Conservation (phyloP, 176 grass and related monocot genomes). For the Ampelocalamus luodianensis region DNA sequence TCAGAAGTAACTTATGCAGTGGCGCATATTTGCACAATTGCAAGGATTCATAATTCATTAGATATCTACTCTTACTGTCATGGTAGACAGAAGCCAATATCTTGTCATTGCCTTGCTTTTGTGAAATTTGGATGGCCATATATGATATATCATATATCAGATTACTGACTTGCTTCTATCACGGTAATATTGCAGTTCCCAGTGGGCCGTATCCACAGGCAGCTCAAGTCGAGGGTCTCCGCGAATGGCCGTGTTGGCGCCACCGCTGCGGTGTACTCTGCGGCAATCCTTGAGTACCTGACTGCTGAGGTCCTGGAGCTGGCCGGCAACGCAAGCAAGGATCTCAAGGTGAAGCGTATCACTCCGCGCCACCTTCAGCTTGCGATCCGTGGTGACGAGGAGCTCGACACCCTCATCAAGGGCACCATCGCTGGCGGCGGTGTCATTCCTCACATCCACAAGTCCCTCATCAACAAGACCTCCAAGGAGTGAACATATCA, state of each 20-base stretch:
- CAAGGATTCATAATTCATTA: neutral
- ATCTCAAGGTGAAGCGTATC: conserved; percentile 56
- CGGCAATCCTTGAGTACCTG: conserved; percentile 49
- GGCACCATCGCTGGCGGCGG: conserved; percentile 47
- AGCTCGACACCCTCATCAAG: conserved; percentile 59
- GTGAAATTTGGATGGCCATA: neutral
- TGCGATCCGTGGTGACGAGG: conserved; percentile 47
- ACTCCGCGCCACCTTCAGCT: conserved; percentile 52
- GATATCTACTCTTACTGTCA: neutral
- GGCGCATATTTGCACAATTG: neutral
- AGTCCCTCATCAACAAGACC: conserved; percentile 60
- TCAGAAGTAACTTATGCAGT: neutral
- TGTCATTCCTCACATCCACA: conserved; percentile 56
- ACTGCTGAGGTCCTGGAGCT: conserved; percentile 57
- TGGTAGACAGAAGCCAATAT: neutral
- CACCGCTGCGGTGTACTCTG: conserved; percentile 44
- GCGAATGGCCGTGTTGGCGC: conserved; percentile 49
- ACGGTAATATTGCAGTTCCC: conserved; percentile 36
- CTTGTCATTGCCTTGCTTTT: neutral
- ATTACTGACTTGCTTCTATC: neutral
- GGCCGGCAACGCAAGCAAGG: conserved; percentile 50
- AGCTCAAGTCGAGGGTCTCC: conserved; percentile 49
- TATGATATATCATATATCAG: neutral
- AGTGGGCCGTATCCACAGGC: conserved; percentile 49
- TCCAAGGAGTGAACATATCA: conserved; percentile 41